Conservation (phyloP, 345 rosid species). For the Linum usitatissimum region DNA sequence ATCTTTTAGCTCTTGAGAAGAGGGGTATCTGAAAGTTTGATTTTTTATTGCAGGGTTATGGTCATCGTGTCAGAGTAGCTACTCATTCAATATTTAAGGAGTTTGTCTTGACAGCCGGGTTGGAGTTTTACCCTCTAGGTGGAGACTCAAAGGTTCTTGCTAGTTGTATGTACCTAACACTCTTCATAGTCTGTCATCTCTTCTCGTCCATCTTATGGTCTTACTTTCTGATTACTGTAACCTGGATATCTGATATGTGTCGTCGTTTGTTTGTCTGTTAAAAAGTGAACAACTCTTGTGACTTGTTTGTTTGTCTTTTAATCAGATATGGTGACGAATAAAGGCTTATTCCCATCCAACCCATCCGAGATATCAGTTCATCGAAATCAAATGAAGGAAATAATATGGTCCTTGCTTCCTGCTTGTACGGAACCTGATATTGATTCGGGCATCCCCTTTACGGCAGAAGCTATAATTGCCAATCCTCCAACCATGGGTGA, state of each 20-base stretch:
- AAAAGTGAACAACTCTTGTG: neutral
- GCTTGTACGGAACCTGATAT: constrained; percentile 91
- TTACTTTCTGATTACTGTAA: no score
- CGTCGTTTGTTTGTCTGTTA: neutral
- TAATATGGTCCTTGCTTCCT: constrained; percentile 74
- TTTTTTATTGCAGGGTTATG: constrained; percentile 66
- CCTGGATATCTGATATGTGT: neutral
- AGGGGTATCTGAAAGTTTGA: constrained; percentile 2
- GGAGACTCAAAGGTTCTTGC: constrained; percentile 99
- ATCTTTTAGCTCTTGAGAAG: neutral
- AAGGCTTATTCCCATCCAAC: constrained; percentile 93
- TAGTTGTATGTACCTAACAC: constrained; percentile 59
- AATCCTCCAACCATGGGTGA: constrained; percentile 96
- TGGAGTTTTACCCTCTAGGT: constrained; percentile 91
- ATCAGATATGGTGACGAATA: constrained; percentile 98
- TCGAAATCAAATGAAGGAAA: constrained; percentile 78
- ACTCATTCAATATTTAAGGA: constrained; percentile 97
- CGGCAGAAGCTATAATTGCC: constrained; percentile 97
- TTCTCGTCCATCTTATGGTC: neutral
- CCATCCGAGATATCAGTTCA: constrained; percentile 91
- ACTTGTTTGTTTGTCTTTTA: constrained; percentile 13
- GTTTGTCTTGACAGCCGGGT: constrained; percentile 92
- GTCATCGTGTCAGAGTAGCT: constrained; percentile 98
- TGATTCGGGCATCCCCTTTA: constrained; percentile 72
- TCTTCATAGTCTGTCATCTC: constrained; percentile 3